Evolutionary conservation across 1,284 basidiomycete genomes (phyloP), one percentile per base, ranked within the genome.

Genomic region (Ceratobasidium sp.): DNA sequence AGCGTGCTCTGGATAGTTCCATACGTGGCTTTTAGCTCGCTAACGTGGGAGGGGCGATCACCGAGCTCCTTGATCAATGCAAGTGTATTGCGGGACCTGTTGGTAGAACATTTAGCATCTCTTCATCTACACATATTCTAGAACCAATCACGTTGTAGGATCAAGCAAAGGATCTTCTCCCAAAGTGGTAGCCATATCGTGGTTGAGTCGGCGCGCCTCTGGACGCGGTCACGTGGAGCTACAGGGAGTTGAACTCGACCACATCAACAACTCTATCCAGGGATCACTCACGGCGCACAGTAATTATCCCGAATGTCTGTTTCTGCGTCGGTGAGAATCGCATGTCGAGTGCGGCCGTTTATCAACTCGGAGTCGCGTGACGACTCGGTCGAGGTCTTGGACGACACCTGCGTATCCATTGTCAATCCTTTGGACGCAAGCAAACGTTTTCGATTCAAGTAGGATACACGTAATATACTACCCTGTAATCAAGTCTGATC

Each of bases 361-460:
- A 80, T 91, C 17, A 75, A 81, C 5, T 82, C 81, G 67, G 90
- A 91, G 76, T 76, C 85, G 22, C 83, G 84, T 57, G 90, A 91
- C 76, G 82, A 84, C 56, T 83, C 84, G 13, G 79, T 92, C 53
- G 80, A 82, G 67, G 82, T 91, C 34, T 83, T 83, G 1, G 78
- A 81, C 40, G 78, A 79, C 5, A 76, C 76, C 29, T 75, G 76
- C n/a, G 86, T 91, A 67, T 82, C 80, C 29, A 87, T 91, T 6
- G 79, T 83, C 32, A 91, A 91, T 75, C 89, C 88, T 0, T 81
- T 87, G 69, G 87, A 89, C 74, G 73, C 81, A 0, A 80, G 80
- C 20, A 87, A 90, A 75, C 77, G 88, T 13, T 91, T 90, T 77
- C 87, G 86, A 71, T 92, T 90, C 75, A 88, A 87, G 86, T 90